These are phyloP conservation scores for Diaporthe aspalathi DNA, from an alignment of 2,329 filamentous ascomycete genomes.

Conservation along the genomic window DNA sequence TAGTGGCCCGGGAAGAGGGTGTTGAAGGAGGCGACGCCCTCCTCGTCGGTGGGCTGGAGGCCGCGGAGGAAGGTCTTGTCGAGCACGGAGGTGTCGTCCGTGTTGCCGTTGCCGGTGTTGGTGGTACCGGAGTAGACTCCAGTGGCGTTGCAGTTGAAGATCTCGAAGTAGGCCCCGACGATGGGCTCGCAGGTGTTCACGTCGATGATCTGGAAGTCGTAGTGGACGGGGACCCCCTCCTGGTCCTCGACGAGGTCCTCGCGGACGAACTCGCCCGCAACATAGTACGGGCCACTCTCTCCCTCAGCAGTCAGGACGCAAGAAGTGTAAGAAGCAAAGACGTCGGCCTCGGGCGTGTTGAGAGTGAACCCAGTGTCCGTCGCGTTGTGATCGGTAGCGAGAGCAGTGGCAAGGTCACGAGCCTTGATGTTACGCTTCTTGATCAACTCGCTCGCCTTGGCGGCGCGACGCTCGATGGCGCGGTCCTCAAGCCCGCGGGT, in stretches of 20 bases:
- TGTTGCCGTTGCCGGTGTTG: constrained; percentile 51
- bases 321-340: constrained; percentile 53
- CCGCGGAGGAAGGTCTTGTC: constrained; percentile 56
- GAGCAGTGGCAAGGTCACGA: constrained; percentile 48
- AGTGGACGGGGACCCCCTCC: constrained; percentile 58
- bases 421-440: constrained; percentile 46
- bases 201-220: constrained; percentile 67
- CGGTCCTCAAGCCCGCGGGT: constrained; percentile 51
- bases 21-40: constrained; percentile 55
- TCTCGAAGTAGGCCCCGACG: constrained; percentile 60
- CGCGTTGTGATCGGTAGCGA: constrained; percentile 51
- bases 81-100: constrained; percentile 53
- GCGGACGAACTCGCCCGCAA: constrained; percentile 63
- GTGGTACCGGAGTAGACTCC: constrained; percentile 52
- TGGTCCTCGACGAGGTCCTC: constrained; percentile 60
- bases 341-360: constrained; percentile 44
- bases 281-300: constrained; percentile 63
- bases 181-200: constrained; percentile 64
- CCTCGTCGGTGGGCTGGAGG: constrained; percentile 52
- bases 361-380: constrained; percentile 48
- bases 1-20: constrained; percentile 60
- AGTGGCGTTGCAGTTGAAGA: constrained; percentile 61
- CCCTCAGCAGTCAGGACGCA: constrained; percentile 60
- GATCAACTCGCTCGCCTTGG: constrained; percentile 49
- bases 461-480: constrained; percentile 52